A percentile compares a stretch with the other conserved stretches of the same genome.
Evolutionary conservation across 495 filamentous ascomycete species (phyloP).

Genomic region (Aspergillus campestris): DNA sequence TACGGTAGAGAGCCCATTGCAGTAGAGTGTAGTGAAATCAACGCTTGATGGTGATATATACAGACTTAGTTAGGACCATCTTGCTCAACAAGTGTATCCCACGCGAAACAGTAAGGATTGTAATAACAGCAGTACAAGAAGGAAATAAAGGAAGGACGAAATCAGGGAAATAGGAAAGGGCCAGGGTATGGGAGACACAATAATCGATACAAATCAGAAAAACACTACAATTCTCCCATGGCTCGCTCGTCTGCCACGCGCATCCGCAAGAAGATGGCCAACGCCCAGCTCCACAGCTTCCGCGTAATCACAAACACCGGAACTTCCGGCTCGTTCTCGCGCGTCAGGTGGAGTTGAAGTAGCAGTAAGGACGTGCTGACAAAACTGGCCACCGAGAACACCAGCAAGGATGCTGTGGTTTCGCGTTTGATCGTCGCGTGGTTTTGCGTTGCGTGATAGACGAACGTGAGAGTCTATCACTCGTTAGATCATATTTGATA

Average conservation of each 20-base stretch:
- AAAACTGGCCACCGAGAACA: constrained; percentile 69
- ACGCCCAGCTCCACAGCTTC: constrained; percentile 36
- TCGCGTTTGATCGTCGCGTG: constrained; percentile 76
- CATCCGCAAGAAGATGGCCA: constrained; percentile 35
- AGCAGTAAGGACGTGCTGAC: constrained; percentile 65
- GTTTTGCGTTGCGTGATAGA: constrained; percentile 75
- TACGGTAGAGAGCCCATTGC: too few relatives aligned
- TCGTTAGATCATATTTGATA: background rate
- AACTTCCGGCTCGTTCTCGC: constrained; percentile 54
- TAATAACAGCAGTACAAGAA: background rate
- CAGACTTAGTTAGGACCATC: too few relatives aligned
- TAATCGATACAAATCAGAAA: background rate
- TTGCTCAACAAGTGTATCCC: too few relatives aligned
- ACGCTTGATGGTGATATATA: too few relatives aligned
- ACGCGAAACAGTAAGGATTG: too few relatives aligned
- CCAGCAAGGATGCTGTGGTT: constrained; percentile 65
- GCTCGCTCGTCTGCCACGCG: constrained; percentile 25
- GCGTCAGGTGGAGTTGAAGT: constrained; percentile 57
- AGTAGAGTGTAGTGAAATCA: too few relatives aligned
- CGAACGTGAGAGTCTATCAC: constrained; percentile 58
- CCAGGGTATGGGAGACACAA: constrained; percentile 1
- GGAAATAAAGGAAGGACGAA: background rate
- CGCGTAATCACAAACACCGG: constrained; percentile 50
- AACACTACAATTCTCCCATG: constrained; percentile 17
- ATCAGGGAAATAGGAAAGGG: constrained; percentile 3